Percentiles rank a stretch among this genome's conserved stretches.
These are phyloP conservation scores for Coemansia sp. DNA, from an alignment of 192 early-diverging fungal genomes.

Conservation along the genomic window DNA sequence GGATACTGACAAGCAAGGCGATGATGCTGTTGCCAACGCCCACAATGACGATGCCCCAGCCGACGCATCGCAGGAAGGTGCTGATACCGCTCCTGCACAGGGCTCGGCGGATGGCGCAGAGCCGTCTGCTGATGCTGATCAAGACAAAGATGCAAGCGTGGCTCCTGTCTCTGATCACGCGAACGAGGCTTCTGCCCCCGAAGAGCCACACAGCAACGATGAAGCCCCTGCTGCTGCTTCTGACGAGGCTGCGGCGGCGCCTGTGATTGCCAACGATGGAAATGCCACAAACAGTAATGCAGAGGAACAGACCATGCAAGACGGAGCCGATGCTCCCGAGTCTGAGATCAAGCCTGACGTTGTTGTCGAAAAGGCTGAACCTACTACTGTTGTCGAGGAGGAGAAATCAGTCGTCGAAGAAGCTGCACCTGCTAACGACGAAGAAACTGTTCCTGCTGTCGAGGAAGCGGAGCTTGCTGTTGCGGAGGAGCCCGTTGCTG, in stretches of 20 bases:
- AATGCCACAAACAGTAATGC: neutral
- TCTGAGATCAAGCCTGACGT: conserved; percentile 3
- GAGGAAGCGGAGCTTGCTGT: conserved; percentile 7
- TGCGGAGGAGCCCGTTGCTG: conserved; percentile 8
- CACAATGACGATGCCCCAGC: neutral
- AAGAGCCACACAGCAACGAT: conserved; percentile 8
- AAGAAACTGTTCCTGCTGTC: conserved; percentile 6
- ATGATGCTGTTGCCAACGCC: conserved; percentile 3
- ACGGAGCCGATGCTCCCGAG: conserved; percentile 1
- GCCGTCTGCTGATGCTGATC: conserved; percentile 2
- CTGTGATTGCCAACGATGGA: neutral
- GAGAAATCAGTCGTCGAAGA: conserved; percentile 10
- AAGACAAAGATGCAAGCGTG: neutral
- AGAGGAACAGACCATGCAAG: neutral
- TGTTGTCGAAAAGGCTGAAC: conserved; percentile 6
- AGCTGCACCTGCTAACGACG: neutral
- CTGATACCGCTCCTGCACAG: neutral
- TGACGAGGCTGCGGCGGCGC: conserved; percentile 1
- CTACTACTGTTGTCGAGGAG: conserved; percentile 6
- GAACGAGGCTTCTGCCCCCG: conserved; percentile 5
- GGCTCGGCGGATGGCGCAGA: conserved; percentile 10
- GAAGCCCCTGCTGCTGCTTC: conserved; percentile 13
- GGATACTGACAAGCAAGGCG: conserved; percentile 1
- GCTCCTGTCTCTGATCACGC: conserved; percentile 6
- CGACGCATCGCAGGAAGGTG: conserved; percentile 1